A percentile compares a stretch with the other conserved stretches of the same genome.
Evolutionary conservation across 2,329 filamentous ascomycete species (phyloP).

Genomic region (Colletotrichum lini): DNA sequence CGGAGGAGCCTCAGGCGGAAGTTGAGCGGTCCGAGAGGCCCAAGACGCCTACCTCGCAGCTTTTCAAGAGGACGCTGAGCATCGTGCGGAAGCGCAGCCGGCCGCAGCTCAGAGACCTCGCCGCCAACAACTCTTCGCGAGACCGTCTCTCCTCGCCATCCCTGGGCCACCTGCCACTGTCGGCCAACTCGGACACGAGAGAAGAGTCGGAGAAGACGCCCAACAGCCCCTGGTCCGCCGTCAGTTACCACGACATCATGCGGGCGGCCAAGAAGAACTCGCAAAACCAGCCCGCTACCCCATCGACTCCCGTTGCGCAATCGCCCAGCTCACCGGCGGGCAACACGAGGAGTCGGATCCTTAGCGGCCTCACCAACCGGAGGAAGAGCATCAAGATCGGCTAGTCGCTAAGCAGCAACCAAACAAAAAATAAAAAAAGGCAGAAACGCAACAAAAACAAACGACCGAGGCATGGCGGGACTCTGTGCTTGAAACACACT

Average conservation of each 20-base stretch:
- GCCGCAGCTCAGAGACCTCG: conserved; percentile 57
- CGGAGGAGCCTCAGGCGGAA: conserved; percentile 48
- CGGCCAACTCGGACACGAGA: conserved; percentile 53
- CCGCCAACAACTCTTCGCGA: conserved; percentile 52
- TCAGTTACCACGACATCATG: conserved; percentile 65
- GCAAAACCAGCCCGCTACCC: conserved; percentile 41
- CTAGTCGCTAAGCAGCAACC: conserved; percentile 23
- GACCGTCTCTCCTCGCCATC: conserved; percentile 50
- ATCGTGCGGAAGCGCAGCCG: conserved; percentile 70
- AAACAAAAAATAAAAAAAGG: conserved; percentile 26
- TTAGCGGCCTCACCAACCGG: conserved; percentile 54
- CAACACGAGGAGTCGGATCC: conserved; percentile 50
- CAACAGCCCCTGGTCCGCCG: conserved; percentile 48
- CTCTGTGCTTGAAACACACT: conserved; percentile 20
- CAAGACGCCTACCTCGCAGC: conserved; percentile 58
- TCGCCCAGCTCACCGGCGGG: conserved; percentile 45
- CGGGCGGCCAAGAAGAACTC: conserved; percentile 60
- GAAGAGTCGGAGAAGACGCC: conserved; percentile 48
- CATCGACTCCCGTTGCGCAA: conserved; percentile 48
- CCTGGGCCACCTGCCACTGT: conserved; percentile 48
- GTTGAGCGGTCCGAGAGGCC: conserved; percentile 54
- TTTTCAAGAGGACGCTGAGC: conserved; percentile 69
- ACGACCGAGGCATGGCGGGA: conserved; percentile 10
- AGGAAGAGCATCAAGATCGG: conserved; percentile 57
- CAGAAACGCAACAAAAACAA: conserved; percentile 27